Conservation (phyloP, 352 stramenopile species). For the Phytophthora citrophthora region DNA sequence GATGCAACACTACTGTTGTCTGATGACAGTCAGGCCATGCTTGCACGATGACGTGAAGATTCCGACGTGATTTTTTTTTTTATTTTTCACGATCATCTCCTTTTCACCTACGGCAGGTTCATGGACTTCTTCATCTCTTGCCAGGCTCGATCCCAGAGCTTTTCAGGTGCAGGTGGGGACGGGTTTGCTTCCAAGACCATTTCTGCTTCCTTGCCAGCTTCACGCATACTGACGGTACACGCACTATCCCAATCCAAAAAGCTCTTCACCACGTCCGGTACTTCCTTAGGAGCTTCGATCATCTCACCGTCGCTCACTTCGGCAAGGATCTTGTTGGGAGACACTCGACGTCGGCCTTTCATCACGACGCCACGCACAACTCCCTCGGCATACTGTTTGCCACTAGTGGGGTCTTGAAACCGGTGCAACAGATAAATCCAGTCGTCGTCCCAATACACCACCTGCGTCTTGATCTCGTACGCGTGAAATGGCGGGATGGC, state of each 20-base stretch:
- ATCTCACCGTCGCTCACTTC: constrained; percentile 29
- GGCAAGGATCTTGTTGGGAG: constrained; percentile 21
- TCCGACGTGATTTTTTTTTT: too few relatives aligned
- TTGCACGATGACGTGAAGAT: constrained; percentile 1
- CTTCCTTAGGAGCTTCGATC: constrained; percentile 20
- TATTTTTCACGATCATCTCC: neutral
- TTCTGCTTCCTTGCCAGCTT: constrained; percentile 21
- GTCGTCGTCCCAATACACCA: constrained; percentile 62
- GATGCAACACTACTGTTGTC: neutral
- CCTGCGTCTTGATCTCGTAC: constrained; percentile 66
- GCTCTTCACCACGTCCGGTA: constrained; percentile 37
- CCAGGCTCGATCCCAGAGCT: constrained; percentile 23
- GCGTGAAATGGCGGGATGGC: constrained; percentile 59
- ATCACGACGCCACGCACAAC: constrained; percentile 38
- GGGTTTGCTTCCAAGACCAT: constrained; percentile 9
- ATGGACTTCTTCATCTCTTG: constrained; percentile 36
- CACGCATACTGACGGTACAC: constrained; percentile 36
- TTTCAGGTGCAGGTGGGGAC: constrained; percentile 12
- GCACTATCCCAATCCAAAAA: constrained; percentile 48
- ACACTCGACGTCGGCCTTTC: constrained; percentile 32
- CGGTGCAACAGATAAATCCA: constrained; percentile 74
- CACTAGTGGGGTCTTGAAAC: constrained; percentile 57
- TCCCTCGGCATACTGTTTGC: constrained; percentile 62
- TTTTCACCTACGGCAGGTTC: constrained; percentile 25
- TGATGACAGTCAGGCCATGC: neutral